Evolutionary conservation across 2,329 filamentous ascomycete species (phyloP).

Genomic region (Diaporthe citrichinensis): DNA sequence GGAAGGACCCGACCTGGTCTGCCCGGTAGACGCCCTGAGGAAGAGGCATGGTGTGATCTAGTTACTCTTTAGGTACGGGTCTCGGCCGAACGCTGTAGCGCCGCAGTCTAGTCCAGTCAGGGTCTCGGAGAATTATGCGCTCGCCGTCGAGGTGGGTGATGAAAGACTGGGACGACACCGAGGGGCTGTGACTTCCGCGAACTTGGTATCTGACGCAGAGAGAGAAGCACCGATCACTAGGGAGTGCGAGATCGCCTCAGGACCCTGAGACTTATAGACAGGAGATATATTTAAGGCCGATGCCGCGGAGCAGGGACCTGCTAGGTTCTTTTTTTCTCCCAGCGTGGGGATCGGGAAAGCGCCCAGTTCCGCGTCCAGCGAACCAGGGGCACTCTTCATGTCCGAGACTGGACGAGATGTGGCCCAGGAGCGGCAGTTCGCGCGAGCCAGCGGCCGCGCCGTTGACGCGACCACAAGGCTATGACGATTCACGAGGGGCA

Average conservation of each 20-base stretch:
- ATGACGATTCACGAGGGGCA: slow-evolving; percentile 27
- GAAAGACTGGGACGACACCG: not conserved
- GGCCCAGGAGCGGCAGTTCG: slow-evolving; percentile 28
- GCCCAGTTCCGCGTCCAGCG: not conserved
- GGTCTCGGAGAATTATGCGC: not conserved
- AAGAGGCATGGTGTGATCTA: slow-evolving; percentile 52
- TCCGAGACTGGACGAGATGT: not conserved
- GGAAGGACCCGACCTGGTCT: slow-evolving; percentile 70
- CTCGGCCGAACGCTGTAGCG: not conserved
- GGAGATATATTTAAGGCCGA: slow-evolving; percentile 16
- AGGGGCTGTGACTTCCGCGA: not conserved
- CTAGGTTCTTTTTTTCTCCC: not conserved
- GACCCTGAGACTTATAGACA: not conserved
- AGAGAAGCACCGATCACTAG: not conserved
- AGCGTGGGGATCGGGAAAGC: slow-evolving; percentile 18
- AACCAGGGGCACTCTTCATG: not conserved
- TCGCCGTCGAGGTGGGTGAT: not conserved
- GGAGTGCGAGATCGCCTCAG: not conserved
- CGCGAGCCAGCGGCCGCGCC: slow-evolving; percentile 20
- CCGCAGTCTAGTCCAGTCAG: slow-evolving; percentile 7
- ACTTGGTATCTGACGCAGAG: not conserved
- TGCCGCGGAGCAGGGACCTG: slow-evolving; percentile 22
- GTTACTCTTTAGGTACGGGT: not conserved
- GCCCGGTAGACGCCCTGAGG: slow-evolving; percentile 61
- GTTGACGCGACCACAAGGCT: not conserved